Evolutionary conservation across 768 basidiomycete genomes (phyloP).

Genomic region (Boletus rubropictus): DNA sequence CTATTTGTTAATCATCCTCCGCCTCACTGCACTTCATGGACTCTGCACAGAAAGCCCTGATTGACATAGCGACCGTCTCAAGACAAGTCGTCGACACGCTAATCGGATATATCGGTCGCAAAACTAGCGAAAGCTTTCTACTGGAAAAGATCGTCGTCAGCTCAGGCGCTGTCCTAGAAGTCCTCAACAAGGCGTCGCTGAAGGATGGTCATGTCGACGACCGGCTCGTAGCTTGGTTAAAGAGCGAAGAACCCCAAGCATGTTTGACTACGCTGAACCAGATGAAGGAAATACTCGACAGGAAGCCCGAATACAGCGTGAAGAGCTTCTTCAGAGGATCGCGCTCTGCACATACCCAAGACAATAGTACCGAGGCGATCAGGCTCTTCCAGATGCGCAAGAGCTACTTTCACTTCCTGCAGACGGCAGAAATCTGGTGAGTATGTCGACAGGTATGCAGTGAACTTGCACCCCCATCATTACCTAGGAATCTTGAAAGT

Average conservation of each 20-base stretch:
- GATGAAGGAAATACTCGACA: neutral
- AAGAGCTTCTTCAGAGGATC: neutral
- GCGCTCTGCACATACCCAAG: neutral
- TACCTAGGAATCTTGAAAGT: neutral
- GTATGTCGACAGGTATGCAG: neutral
- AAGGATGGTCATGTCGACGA: neutral
- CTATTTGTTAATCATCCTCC: too few relatives aligned
- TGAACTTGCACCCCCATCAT: neutral
- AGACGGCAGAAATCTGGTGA: neutral
- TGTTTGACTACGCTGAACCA: neutral
- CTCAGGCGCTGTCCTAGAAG: slow-evolving; percentile 1
- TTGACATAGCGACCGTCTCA: slow-evolving; percentile 6
- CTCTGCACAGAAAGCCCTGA: neutral
- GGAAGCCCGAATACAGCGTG: neutral
- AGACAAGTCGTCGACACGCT: slow-evolving; percentile 1
- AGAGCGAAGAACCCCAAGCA: neutral
- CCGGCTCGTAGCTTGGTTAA: neutral
- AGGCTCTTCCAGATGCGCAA: neutral
- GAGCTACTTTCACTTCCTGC: neutral
- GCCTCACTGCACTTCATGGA: too few relatives aligned
- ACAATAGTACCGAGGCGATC: neutral
- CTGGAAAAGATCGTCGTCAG: slow-evolving; percentile 7
- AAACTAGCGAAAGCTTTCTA: slow-evolving; percentile 2
- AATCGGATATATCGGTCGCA: neutral
- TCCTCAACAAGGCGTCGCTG: neutral